Base-by-base conservation (phyloP, 768 basidiomycete species). In the Serpula lacrymans region DNA sequence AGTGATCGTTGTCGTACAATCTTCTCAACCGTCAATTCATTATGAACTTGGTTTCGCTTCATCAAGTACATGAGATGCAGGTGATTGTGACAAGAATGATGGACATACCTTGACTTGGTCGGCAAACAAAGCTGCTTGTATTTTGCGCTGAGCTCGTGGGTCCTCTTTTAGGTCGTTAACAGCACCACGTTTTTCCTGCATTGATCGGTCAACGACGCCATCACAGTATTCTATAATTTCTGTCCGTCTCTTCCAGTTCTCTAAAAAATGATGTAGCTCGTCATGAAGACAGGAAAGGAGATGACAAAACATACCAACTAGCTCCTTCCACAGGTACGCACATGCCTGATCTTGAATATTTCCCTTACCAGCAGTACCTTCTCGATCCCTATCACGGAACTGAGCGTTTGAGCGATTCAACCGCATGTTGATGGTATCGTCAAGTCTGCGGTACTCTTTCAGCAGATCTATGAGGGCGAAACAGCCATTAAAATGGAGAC, bases 401-500 rank as follows among this genome's bases (percentile, higher is more conserved):
- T 80, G 72, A 4, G 88, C 88, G 42, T 74, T 77, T 27, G 86
- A 83, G 36, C 88, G 78, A 58, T 92, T 91, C 34, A 90, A 60
- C 24, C 89, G 72, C 82, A 88, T 87, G 28, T 73, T 77, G 49
- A 92, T 83, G 6, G 78, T 68, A 54, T 92, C 88, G 62, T 92
- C 88, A 11, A 91, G 66, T 51, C 71, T 78, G 53, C 88, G 74
- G 60, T 90, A 91, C 61, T 91, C 88, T 55, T 72, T 80, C 59
- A 92, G 69, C 52, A 91, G 77, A 45, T 88, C 89, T 92, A 57
- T 35, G 34, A 43, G 48, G 48, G 29, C 31, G 53, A 41, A 59
- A 51, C 32, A 33, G 39, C 43, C 34, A 17, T n/a, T n/a, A n/a
- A n/a, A n/a, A n/a, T n/a, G n/a, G 26, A 32, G 22, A 34, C 27